Conservation (phyloP, 371 early-diverging fungal species). For the Mortierella sp. region DNA sequence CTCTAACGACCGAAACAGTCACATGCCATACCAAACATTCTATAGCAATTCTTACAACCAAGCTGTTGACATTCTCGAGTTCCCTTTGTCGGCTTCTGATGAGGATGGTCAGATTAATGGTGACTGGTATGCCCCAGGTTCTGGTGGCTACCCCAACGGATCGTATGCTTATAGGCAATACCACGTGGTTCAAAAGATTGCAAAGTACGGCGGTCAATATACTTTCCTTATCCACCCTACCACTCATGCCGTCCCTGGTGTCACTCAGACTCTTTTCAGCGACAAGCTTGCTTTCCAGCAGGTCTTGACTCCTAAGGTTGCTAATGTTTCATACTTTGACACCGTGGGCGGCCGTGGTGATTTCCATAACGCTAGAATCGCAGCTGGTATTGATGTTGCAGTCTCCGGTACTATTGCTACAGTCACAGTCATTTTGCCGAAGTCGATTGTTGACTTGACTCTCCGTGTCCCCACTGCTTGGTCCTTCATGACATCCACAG, state of each 20-base stretch:
- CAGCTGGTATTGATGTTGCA: not conserved
- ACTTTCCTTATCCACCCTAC: conserved; percentile 4
- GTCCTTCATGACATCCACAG: not conserved
- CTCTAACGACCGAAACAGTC: conserved; percentile 27
- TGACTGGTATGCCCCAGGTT: not conserved
- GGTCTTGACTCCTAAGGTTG: not conserved
- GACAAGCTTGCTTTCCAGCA: conserved; percentile 2
- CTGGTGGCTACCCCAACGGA: not conserved
- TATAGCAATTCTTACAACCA: conserved; percentile 27
- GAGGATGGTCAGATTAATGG: not conserved
- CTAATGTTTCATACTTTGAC: not conserved
- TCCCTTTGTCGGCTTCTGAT: conserved; percentile 1
- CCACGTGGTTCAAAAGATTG: not conserved
- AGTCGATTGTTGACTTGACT: not conserved
- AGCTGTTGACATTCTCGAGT: conserved; percentile 21
- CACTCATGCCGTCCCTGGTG: not conserved
- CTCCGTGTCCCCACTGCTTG: not conserved
- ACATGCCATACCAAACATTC: conserved; percentile 33
- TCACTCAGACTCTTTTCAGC: not conserved
- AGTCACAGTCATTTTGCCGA: not conserved
- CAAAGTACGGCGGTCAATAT: not conserved
- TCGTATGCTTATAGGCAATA: not conserved
- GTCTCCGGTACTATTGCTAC: not conserved
- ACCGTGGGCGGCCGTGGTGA: not conserved
- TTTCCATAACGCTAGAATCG: not conserved